A percentile compares a stretch with the other conserved stretches of the same genome.
Conservation (phyloP, 2,329 filamentous ascomycete species). For the Ceratocystis smalleyi region DNA sequence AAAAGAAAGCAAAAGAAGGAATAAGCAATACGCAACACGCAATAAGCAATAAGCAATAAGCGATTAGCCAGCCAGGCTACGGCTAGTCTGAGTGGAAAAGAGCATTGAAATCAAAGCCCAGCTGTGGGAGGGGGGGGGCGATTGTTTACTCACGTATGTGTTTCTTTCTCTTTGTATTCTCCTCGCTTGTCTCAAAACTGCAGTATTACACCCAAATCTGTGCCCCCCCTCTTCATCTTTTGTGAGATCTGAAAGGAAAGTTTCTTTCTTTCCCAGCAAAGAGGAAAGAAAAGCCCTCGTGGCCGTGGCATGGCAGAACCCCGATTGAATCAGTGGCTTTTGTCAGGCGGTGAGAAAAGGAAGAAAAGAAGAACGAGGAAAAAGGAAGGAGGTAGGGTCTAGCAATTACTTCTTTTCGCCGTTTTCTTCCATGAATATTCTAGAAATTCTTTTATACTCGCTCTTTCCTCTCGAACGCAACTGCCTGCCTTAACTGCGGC, state of each 20-base stretch:
- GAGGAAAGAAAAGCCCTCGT: too few relatives aligned
- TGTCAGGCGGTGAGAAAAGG: background rate
- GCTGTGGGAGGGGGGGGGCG: too few relatives aligned
- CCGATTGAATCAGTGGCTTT: background rate
- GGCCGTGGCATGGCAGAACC: background rate
- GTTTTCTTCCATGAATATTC: background rate
- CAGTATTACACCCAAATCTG: background rate
- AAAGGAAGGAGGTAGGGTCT: too few relatives aligned
- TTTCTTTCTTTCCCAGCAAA: background rate
- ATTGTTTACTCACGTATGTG: background rate
- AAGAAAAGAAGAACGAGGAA: background rate
- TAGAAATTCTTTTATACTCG: conserved; percentile 5
- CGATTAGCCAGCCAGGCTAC: too few relatives aligned
- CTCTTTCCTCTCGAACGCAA: background rate
- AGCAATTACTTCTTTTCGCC: background rate
- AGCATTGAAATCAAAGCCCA: too few relatives aligned
- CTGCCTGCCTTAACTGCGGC: background rate
- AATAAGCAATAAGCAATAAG: too few relatives aligned
- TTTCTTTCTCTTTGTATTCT: background rate
- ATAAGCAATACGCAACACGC: too few relatives aligned
- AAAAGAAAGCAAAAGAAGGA: too few relatives aligned
- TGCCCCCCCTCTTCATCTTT: background rate
- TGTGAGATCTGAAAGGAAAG: background rate
- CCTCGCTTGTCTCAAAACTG: background rate
- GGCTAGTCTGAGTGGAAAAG: too few relatives aligned